phyloP scores from a whole-genome alignment of 2,329 filamentous ascomycete genomes.

The Ambrosiella xylebori region DNA sequence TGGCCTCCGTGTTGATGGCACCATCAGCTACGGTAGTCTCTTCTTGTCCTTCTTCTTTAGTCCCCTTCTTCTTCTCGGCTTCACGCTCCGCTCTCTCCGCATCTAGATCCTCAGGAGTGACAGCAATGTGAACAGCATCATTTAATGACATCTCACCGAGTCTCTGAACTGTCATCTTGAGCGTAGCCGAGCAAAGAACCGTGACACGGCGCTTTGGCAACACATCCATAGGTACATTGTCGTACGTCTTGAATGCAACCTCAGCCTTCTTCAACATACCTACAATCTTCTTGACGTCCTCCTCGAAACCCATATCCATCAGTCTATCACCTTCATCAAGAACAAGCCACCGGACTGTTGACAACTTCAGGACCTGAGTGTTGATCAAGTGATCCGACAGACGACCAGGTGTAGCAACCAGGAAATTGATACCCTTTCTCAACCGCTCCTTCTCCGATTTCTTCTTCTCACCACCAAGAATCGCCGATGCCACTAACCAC shows the following conservation, averaged over 20 bases:
- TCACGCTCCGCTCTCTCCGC: conserved; percentile 18
- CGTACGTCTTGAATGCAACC: conserved; percentile 40
- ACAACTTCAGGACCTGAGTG: conserved; percentile 74
- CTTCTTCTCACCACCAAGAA: conserved; percentile 51
- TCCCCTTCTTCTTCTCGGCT: conserved; percentile 24
- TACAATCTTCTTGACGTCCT: conserved; percentile 80
- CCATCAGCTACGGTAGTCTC: background rate
- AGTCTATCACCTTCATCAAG: conserved; percentile 93
- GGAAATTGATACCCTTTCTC: conserved; percentile 84
- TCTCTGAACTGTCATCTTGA: conserved; percentile 94
- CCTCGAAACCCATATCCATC: conserved; percentile 95
- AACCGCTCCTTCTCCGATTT: conserved; percentile 81
- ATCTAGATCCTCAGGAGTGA: conserved; percentile 35
- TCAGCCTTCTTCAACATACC: conserved; percentile 53
- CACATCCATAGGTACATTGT: conserved; percentile 39
- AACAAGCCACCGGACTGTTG: conserved; percentile 81
- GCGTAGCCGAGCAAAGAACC: conserved; percentile 84
- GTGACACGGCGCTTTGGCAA: conserved; percentile 66
- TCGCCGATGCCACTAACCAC: conserved; percentile 85
- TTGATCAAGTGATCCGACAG: conserved; percentile 84
- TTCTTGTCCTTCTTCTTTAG: background rate
- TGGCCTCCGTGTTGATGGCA: conserved; percentile 5
- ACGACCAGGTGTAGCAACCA: conserved; percentile 86
- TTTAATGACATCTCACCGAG: conserved; percentile 89
- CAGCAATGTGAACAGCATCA: conserved; percentile 74